These are phyloP conservation scores for Tuber magnatum DNA, from an alignment of 495 filamentous ascomycete species.

Conservation along the genomic window DNA sequence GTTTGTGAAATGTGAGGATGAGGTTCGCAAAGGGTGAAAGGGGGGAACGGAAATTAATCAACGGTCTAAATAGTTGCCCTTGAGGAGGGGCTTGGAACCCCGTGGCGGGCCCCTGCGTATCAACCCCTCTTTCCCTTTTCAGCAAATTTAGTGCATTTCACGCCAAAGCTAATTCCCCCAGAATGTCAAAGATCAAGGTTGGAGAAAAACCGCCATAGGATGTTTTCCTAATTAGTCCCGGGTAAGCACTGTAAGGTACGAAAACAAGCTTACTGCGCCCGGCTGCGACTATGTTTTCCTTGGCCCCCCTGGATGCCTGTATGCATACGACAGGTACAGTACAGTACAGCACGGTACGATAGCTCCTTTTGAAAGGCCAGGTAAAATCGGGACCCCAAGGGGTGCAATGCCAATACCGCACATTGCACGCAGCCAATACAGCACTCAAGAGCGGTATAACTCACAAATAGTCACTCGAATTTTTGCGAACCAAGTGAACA, in stretches of 20 bases:
- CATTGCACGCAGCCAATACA: not conserved
- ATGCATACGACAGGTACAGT: not conserved
- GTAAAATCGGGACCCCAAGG: not conserved
- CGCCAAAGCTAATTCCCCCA: not conserved
- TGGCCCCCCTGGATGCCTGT: not conserved
- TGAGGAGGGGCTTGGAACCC: constrained; percentile 21
- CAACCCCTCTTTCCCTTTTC: constrained; percentile 33
- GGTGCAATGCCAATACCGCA: not conserved
- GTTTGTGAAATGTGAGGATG: constrained; percentile 29
- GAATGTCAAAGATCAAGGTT: not conserved
- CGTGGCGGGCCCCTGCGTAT: constrained; percentile 4
- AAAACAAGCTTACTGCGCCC: not conserved
- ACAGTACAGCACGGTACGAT: too few species aligned
- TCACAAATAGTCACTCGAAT: not conserved
- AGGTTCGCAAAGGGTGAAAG: constrained; percentile 19
- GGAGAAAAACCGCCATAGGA: not conserved
- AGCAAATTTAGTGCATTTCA: constrained; percentile 18
- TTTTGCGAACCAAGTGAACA: not conserved
- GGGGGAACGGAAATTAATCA: constrained; percentile 24
- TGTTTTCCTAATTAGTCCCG: not conserved
- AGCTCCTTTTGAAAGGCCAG: not conserved
- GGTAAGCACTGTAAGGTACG: constrained; percentile 1
- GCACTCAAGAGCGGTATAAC: not conserved
- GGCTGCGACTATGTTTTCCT: not conserved
- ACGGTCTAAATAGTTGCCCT: constrained; percentile 13